These are phyloP conservation scores for Ustilago crameri DNA, from an alignment of 1,284 basidiomycete genomes.

Conservation along the genomic window DNA sequence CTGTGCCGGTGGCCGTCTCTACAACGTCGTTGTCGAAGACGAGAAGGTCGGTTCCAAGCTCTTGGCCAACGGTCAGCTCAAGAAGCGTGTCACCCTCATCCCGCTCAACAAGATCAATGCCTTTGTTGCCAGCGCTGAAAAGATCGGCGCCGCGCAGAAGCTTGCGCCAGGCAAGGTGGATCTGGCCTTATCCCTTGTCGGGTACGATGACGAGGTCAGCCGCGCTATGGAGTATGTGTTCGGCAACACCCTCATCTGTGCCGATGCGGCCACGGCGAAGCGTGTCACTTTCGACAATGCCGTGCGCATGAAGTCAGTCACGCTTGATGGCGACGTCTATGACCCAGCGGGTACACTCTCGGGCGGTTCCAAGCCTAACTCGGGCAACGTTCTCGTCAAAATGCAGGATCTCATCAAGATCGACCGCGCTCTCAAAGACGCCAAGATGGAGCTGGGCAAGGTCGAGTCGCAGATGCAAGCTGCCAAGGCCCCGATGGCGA, in stretches of 20 bases:
- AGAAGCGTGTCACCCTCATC: slow-evolving; percentile 91
- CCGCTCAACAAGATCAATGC: slow-evolving; percentile 91
- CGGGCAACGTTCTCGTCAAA: slow-evolving; percentile 78
- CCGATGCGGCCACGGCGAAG: slow-evolving; percentile 88
- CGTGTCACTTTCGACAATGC: slow-evolving; percentile 85
- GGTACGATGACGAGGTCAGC: slow-evolving; percentile 84
- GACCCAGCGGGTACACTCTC: slow-evolving; percentile 94
- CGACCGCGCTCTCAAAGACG: slow-evolving; percentile 74
- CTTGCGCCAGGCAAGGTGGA: slow-evolving; percentile 83
- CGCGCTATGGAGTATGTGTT: slow-evolving; percentile 95
- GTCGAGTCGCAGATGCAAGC: slow-evolving; percentile 75
- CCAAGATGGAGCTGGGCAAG: slow-evolving; percentile 72
- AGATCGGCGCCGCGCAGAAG: slow-evolving; percentile 79
- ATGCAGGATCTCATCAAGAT: slow-evolving; percentile 82
- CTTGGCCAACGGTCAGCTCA: slow-evolving; percentile 82
- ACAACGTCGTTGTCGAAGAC: slow-evolving; percentile 84
- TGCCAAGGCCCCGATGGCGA: slow-evolving; percentile 72
- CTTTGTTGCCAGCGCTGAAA: slow-evolving; percentile 77
- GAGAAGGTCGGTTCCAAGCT: slow-evolving; percentile 88
- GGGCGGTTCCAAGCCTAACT: slow-evolving; percentile 86
- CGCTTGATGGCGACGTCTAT: slow-evolving; percentile 93
- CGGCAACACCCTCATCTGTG: slow-evolving; percentile 90
- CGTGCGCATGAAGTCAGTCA: slow-evolving; percentile 83
- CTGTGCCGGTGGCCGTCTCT: slow-evolving; percentile 88
- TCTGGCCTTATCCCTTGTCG: slow-evolving; percentile 86